A percentile compares a stretch with the other conserved stretches of the same genome.
phyloP scores from a whole-genome alignment of 2,329 filamentous ascomycete species.

The Neofusicoccum cordaticola region DNA sequence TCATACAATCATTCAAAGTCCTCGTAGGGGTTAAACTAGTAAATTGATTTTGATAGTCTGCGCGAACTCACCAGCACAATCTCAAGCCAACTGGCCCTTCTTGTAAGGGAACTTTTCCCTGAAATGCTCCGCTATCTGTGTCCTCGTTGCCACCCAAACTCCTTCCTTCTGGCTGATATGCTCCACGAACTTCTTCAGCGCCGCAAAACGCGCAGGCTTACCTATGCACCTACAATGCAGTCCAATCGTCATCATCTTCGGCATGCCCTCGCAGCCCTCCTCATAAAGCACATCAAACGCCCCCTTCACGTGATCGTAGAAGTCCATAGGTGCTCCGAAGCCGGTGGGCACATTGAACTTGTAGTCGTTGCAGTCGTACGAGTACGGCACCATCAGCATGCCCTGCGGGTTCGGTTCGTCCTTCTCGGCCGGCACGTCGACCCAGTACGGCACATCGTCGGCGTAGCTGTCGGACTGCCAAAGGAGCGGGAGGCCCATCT shows the following conservation, averaged over 20 bases:
- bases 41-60: neutral
- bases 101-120: conserved; percentile 49
- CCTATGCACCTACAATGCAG: conserved; percentile 55
- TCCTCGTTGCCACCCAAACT: conserved; percentile 55
- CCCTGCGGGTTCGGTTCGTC: conserved; percentile 42
- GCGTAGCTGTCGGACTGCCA: conserved; percentile 53
- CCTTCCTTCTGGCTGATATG: conserved; percentile 53
- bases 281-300: conserved; percentile 56
- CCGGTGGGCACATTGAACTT: conserved; percentile 46
- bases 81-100: conserved; percentile 38
- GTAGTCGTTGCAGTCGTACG: conserved; percentile 57
- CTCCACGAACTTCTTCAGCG: conserved; percentile 53
- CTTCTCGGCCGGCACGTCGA: conserved; percentile 51
- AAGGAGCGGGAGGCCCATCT: conserved; percentile 51
- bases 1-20: no score
- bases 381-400: conserved; percentile 55
- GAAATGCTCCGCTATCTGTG: conserved; percentile 52
- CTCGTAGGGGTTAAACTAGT: no score
- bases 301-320: conserved; percentile 48
- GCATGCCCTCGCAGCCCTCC: conserved; percentile 48
- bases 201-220: conserved; percentile 51
- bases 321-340: conserved; percentile 46
- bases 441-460: conserved; percentile 57
- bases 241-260: conserved; percentile 59
- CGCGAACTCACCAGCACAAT: neutral